Percentiles rank a stretch among this genome's conserved stretches.
These are phyloP conservation scores for Exsudoporus frostii DNA, from an alignment of 768 basidiomycete genomes.

Conservation along the genomic window DNA sequence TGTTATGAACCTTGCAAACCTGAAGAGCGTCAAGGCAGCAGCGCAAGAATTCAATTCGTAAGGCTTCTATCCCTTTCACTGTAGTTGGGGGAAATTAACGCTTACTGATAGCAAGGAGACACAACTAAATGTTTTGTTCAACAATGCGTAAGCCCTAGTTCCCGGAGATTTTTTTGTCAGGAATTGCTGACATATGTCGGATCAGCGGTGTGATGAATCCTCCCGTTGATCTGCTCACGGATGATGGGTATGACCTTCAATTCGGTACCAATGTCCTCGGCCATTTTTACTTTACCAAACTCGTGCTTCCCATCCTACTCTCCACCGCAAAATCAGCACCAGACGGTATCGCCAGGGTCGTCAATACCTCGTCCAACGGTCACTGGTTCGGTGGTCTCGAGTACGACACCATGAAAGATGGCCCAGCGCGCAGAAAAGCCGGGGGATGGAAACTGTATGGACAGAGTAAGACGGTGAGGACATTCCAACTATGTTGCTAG, in stretches of 20 bases:
- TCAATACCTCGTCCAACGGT: conserved; percentile 33
- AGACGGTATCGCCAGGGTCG: conserved; percentile 33
- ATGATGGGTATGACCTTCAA: conserved; percentile 40
- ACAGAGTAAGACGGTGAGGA: conserved; percentile 34
- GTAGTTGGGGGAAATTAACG: not conserved
- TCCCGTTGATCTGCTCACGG: conserved; percentile 32
- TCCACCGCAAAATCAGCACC: conserved; percentile 30
- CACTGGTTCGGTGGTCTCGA: conserved; percentile 23
- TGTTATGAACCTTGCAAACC: conserved; percentile 40
- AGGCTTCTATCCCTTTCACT: not conserved
- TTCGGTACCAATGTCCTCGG: conserved; percentile 40
- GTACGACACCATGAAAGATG: conserved; percentile 29
- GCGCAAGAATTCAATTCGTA: conserved; percentile 40
- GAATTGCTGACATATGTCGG: not conserved
- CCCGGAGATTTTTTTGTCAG: not conserved
- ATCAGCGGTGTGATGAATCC: conserved; percentile 32
- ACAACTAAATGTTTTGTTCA: conserved; percentile 25
- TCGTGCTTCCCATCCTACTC: conserved; percentile 34
- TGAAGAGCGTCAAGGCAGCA: conserved; percentile 36
- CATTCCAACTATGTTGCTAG: not conserved
- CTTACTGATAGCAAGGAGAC: conserved; percentile 14
- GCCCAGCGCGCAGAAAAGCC: conserved; percentile 17
- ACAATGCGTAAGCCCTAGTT: conserved; percentile 28
- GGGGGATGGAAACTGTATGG: conserved; percentile 9
- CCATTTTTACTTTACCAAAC: conserved; percentile 35